Percentiles rank a stretch among this genome's conserved stretches.
Conservation (phyloP, 2,329 filamentous ascomycete genomes). For the Xylariaceae sp. region DNA sequence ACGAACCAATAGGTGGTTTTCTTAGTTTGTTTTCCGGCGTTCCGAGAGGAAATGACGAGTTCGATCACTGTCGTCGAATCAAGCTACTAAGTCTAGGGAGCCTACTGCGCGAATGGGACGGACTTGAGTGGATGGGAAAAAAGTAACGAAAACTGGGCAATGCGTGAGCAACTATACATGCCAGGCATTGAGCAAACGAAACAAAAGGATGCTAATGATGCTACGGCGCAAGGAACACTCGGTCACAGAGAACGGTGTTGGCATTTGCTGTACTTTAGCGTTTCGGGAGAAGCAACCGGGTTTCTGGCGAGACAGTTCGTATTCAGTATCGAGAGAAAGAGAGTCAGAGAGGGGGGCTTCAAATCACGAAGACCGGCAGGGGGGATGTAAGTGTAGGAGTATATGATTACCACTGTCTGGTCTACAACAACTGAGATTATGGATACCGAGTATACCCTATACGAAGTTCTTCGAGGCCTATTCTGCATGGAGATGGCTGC, state of each 20-base stretch:
- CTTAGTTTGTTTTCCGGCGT: constrained; percentile 27
- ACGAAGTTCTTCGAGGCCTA: not conserved
- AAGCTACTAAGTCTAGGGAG: constrained; percentile 15
- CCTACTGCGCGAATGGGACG: constrained; percentile 13
- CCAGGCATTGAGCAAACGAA: constrained; percentile 7
- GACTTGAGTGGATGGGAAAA: constrained; percentile 4
- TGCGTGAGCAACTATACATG: constrained; percentile 9
- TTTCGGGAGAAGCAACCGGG: constrained; percentile 3
- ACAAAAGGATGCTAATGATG: constrained; percentile 8
- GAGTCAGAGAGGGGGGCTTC: not conserved
- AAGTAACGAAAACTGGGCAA: constrained; percentile 1
- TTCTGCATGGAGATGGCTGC: not conserved
- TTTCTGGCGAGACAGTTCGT: constrained; percentile 4
- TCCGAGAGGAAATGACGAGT: constrained; percentile 27
- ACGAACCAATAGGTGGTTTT: constrained; percentile 16
- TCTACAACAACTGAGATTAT: constrained; percentile 3
- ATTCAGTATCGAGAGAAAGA: not conserved
- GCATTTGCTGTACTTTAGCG: constrained; percentile 4
- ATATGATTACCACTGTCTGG: constrained; percentile 7
- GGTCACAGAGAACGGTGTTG: not conserved
- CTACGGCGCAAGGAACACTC: constrained; percentile 8
- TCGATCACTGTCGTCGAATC: constrained; percentile 20
- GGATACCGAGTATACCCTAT: constrained; percentile 5
- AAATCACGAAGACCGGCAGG: not conserved
- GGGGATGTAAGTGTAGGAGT: constrained; percentile 10